phyloP scores from a whole-genome alignment of 768 basidiomycete species.

The Clitopilus hobsonii region DNA sequence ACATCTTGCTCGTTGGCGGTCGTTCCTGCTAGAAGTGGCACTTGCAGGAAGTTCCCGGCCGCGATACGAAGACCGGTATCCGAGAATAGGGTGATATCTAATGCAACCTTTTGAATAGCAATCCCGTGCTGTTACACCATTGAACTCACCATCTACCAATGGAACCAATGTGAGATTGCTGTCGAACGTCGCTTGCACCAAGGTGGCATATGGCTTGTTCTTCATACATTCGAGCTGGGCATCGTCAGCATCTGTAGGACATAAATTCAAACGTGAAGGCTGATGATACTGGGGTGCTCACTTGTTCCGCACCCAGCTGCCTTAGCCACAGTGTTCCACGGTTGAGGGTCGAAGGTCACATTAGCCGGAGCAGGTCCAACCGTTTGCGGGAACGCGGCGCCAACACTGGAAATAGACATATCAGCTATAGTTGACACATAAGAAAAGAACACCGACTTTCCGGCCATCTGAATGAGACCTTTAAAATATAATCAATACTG shows the following conservation, averaged over 20 bases:
- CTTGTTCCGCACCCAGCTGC: constrained; percentile 28
- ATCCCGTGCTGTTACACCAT: not conserved
- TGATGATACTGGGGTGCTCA: constrained; percentile 11
- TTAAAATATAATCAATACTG: not conserved
- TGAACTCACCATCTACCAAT: constrained; percentile 22
- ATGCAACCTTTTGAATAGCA: not conserved
- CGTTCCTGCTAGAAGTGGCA: constrained; percentile 17
- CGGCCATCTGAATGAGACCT: constrained; percentile 22
- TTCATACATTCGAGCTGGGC: constrained; percentile 30
- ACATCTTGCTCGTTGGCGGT: constrained; percentile 19
- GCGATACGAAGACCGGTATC: constrained; percentile 15
- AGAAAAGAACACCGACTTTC: not conserved
- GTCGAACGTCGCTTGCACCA: constrained; percentile 24
- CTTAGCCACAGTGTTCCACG: constrained; percentile 24
- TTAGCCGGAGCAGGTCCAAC: not conserved
- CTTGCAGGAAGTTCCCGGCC: constrained; percentile 8
- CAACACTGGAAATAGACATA: not conserved
- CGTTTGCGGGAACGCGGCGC: not conserved
- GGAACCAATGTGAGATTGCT: constrained; percentile 19
- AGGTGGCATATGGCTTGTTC: constrained; percentile 17
- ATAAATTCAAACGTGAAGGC: not conserved
- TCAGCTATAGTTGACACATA: constrained; percentile 16
- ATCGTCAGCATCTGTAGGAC: constrained; percentile 17
- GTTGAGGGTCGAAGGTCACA: constrained; percentile 11
- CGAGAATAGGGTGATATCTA: constrained; percentile 28